Base-by-base conservation (phyloP, 2,329 filamentous ascomycete genomes). In the Fusarium devonianum region DNA sequence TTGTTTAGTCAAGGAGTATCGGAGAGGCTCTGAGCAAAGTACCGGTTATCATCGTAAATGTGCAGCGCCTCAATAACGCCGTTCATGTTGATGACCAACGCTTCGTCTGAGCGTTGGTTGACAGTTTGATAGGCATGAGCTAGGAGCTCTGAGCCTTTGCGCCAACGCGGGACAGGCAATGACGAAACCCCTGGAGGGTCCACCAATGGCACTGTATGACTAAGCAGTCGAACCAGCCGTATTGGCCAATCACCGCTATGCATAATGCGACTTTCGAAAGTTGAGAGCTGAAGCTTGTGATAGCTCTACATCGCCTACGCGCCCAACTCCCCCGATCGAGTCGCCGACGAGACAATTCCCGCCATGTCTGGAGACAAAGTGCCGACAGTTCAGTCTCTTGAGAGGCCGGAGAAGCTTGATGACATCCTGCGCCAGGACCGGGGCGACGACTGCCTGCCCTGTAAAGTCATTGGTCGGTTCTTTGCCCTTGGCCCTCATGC, bases 1-100 rank as follows among this genome's bases (percentile, higher is more conserved):
- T 17, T n/a, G 26, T 56, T 65, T 47, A 72, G 69, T 63, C 35
- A 10, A 16, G 39, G 26, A 36, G 22, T 25, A 30, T 16, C 13
- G 9, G 4, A 11, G 21, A 25, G 13, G 35, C 12, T 34, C 5
- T 19, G 47, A 7, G 26, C 19, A 29, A 39, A 13, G 40, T 77
- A 96, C 92, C 92, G 91, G 75, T 92, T 86, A 78, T 97, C 92
- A 83, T 97, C 92, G 74, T 89, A 97, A 71, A 99, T 92, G 78
- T 97, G 93, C 68, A 99, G 81, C 70, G 93, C 94, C 79, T 97
- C 93, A 69, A 99, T 89, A 69, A 89, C 85, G 76, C 90, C 86
- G 77, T 83, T 90, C 89, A 92, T 93, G 71, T 73, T 86, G 71
- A 68, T 55, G 54, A 58, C 62, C 60, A 55, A 62, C 67, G 60